Base-by-base conservation (phyloP, 2,329 filamentous ascomycete genomes). In the Celoporthe dispersa region DNA sequence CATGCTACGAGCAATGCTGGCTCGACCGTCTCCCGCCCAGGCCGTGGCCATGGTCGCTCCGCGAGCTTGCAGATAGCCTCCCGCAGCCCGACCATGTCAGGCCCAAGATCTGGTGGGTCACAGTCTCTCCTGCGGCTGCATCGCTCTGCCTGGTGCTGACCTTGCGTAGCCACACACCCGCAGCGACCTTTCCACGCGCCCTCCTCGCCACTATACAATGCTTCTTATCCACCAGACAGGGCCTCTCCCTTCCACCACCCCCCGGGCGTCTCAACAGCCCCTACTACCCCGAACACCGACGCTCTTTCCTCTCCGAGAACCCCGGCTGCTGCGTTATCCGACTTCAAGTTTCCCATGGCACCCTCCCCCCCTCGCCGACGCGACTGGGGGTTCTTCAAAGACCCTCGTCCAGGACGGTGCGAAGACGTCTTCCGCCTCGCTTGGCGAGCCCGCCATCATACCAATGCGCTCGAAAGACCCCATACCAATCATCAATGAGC, bases 31-130 rank as follows among this genome's bases (percentile, higher is more conserved):
- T 72, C 69, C 16, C 85, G 88, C 66, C 86, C 88, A 28, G 78
- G 77, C 25, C 88, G 89, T 75, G 88, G 90, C 5, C 94, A 97
- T 83, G 89, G 86, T 63, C 87, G 94, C 66, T 94, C 94, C 51
- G 89, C 93, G 33, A 97, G 94, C 82, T 81, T 97, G 71, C 94
- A 97, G 78, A 91, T 95, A 74, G 78, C 88, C 73, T 84, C 89
- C 62, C 84, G 84, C 72, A 72, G 77, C 76, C 73, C 80, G 76
- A 64, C 80, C 77, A 76, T 81, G 80, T 86, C 78, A 75, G 83
- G 80, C 64, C 83, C 80, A 71, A 79, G 81, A 37, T 83, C 81
- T 37, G 81, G 81, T 75, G n/a, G 22, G 62, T 64, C 39, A 25
- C 35, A 73, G 76, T 73, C 74, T 79, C n/a, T 73, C 53, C 64